Conservation (phyloP, 1,284 basidiomycete genomes). For the Ganoderma boninense region DNA sequence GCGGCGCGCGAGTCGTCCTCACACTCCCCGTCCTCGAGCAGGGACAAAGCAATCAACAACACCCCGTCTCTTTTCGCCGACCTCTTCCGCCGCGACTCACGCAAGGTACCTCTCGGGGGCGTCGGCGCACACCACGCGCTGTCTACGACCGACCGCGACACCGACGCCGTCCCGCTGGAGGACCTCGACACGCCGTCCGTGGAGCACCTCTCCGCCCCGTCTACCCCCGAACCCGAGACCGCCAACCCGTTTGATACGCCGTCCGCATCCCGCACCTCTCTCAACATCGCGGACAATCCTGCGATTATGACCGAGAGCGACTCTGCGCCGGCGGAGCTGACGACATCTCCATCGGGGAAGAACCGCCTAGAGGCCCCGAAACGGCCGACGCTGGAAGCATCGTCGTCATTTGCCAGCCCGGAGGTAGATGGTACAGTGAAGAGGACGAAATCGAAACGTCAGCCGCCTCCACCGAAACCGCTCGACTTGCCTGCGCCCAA, state of each 20-base stretch:
- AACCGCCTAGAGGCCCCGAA: constrained; percentile 20
- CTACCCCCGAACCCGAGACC: constrained; percentile 49
- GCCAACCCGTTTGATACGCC: constrained; percentile 63
- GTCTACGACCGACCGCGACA: constrained; percentile 48
- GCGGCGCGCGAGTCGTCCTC: constrained; percentile 60
- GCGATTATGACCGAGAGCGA: constrained; percentile 43
- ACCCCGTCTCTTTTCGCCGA: constrained; percentile 59
- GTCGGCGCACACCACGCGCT: constrained; percentile 45
- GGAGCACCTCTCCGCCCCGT: constrained; percentile 31
- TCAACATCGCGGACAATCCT: constrained; percentile 49
- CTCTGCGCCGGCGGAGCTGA: constrained; percentile 25
- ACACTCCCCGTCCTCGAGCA: constrained; percentile 35
- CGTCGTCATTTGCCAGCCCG: constrained; percentile 26
- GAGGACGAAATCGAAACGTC: constrained; percentile 28
- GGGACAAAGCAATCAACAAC: constrained; percentile 19
- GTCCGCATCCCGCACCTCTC: constrained; percentile 50
- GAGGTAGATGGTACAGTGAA: not conserved
- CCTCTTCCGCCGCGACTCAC: constrained; percentile 53
- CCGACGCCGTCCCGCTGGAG: constrained; percentile 58
- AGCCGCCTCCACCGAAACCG: constrained; percentile 58
- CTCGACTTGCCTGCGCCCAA: constrained; percentile 65
- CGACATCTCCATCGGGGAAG: constrained; percentile 4
- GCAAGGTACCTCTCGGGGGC: constrained; percentile 44
- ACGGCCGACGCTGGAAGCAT: constrained; percentile 34
- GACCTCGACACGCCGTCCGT: constrained; percentile 52